Evolutionary conservation across 1,284 basidiomycete genomes (phyloP).

Genomic region (Cryptococcus sp.): DNA sequence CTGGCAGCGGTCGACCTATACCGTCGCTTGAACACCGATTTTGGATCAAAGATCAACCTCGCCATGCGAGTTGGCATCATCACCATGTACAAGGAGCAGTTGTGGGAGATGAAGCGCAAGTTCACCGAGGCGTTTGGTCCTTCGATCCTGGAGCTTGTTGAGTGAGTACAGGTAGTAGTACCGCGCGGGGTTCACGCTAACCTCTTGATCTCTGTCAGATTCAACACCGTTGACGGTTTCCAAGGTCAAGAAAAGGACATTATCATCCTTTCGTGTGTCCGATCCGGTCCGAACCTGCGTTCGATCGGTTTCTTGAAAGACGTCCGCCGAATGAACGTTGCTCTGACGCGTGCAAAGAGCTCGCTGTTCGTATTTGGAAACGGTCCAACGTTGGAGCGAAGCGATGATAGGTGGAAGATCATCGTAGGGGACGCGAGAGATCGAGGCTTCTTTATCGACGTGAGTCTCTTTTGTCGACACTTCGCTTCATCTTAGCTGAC

Average conservation of each 20-base stretch:
- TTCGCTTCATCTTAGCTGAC: neutral
- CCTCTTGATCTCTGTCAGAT: conserved; percentile 50
- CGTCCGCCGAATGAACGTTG: conserved; percentile 92
- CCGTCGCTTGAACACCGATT: conserved; percentile 69
- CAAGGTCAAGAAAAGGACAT: conserved; percentile 98
- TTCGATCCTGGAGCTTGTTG: conserved; percentile 71
- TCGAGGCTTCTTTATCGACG: conserved; percentile 53
- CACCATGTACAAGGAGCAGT: conserved; percentile 93
- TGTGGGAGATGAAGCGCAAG: conserved; percentile 69
- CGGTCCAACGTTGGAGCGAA: conserved; percentile 79
- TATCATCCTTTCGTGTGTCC: conserved; percentile 91
- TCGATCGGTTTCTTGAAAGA: conserved; percentile 86
- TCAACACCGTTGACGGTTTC: conserved; percentile 98
- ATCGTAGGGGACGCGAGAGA: conserved; percentile 75
- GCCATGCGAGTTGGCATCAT: conserved; percentile 84
- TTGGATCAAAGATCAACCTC: conserved; percentile 62
- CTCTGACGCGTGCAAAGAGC: conserved; percentile 90
- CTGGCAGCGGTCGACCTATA: conserved; percentile 79
- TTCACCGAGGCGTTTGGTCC: conserved; percentile 75
- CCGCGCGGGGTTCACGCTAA: no score
- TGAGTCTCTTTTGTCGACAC: conserved; percentile 30
- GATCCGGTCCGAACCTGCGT: conserved; percentile 77
- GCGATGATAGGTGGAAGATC: conserved; percentile 74
- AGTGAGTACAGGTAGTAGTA: conserved; percentile 52
- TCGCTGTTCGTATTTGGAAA: conserved; percentile 94